A percentile compares a stretch with the other conserved stretches of the same genome.
Conservation (phyloP, 2,329 filamentous ascomycete genomes). For the Ceratocystis smalleyi region DNA sequence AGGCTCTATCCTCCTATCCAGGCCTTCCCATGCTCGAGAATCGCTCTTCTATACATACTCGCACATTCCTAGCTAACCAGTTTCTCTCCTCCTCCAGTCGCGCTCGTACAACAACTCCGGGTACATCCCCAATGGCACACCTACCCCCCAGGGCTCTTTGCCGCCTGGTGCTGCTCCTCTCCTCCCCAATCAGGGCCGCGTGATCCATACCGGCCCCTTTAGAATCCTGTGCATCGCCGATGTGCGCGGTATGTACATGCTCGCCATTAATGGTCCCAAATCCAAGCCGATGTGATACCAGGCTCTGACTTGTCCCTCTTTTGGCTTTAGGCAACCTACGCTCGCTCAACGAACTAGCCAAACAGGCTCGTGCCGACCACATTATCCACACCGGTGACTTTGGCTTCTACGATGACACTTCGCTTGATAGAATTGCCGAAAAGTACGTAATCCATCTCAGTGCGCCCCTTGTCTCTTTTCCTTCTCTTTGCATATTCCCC, state of each 20-base stretch:
- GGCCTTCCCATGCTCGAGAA: not conserved
- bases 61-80: slow-evolving; percentile 19
- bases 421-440: slow-evolving; percentile 90
- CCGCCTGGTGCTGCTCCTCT: slow-evolving; percentile 48
- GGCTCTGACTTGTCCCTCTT: not conserved
- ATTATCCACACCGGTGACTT: slow-evolving; percentile 99
- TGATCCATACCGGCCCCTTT: slow-evolving; percentile 49
- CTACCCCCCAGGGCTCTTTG: slow-evolving; percentile 19
- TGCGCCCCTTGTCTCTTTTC: not conserved
- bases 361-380: slow-evolving; percentile 85
- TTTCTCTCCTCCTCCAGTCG: slow-evolving; percentile 22
- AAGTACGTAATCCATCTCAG: slow-evolving; percentile 50
- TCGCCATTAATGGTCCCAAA: not conserved
- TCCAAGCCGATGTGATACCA: slow-evolving; percentile 16
- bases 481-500: not conserved
- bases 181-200: slow-evolving; percentile 50
- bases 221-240: slow-evolving; percentile 57
- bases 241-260: slow-evolving; percentile 43
- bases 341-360: slow-evolving; percentile 91
- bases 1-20: slow-evolving; percentile 9
- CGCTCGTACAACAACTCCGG: slow-evolving; percentile 35
- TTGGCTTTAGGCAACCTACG: slow-evolving; percentile 61
- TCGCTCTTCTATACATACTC: not conserved
- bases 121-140: slow-evolving; percentile 49
- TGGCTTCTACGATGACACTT: slow-evolving; percentile 95